phyloP scores from a whole-genome alignment of 805 yeast species.

The Candida argentea region DNA sequence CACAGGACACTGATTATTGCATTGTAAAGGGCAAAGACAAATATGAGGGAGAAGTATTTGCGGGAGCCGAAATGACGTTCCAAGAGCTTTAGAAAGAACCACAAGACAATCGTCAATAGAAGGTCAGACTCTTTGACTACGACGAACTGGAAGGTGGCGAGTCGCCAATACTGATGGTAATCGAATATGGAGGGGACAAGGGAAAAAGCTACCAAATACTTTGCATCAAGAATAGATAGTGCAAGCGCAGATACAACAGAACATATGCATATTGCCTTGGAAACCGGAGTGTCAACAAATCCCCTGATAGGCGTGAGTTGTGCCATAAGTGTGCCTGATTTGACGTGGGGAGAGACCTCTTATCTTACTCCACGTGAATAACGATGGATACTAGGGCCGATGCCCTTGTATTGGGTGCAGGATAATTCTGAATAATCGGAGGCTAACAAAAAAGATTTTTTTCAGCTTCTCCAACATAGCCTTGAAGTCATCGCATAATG shows the following conservation, averaged over 20 bases:
- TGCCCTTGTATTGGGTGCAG: no score
- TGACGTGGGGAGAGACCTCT: no score
- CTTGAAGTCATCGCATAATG: no score
- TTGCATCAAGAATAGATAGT: conserved; percentile 34
- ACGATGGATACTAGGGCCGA: no score
- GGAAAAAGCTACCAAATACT: conserved; percentile 32
- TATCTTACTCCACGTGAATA: no score
- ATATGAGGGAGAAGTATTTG: conserved; percentile 39
- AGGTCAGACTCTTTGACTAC: conserved; percentile 53
- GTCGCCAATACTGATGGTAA: conserved; percentile 51
- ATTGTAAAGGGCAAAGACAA: conserved; percentile 39
- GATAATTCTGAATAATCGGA: no score
- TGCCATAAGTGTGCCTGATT: no score
- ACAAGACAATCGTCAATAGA: conserved; percentile 30
- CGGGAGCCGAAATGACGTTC: conserved; percentile 51
- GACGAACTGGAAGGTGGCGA: conserved; percentile 38
- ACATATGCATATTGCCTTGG: conserved; percentile 23
- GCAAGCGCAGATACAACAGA: conserved; percentile 28
- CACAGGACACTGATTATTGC: conserved; percentile 25
- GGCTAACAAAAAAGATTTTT: no score
- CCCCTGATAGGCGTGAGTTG: conserved; percentile 34
- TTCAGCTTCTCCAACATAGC: no score
- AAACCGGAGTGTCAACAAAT: conserved; percentile 34
- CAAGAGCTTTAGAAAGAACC: conserved; percentile 43
- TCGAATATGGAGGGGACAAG: conserved; percentile 45